A percentile compares a stretch with the other conserved stretches of the same genome.
Evolutionary conservation across 2,329 filamentous ascomycete species (phyloP).

Genomic region (Fusarium goolgardi): DNA sequence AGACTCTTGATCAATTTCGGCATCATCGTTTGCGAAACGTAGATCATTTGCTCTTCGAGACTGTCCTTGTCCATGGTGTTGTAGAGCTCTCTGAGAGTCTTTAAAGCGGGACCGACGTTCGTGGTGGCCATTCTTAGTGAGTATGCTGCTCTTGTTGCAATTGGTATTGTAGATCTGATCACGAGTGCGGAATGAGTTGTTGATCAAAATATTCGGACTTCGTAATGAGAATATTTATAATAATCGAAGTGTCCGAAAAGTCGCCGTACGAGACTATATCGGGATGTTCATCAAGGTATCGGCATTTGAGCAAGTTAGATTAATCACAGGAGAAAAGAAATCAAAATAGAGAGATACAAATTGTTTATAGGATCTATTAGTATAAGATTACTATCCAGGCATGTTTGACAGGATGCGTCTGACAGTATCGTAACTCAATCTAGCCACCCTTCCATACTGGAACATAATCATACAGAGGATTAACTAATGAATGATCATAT

Average conservation of each 20-base stretch:
- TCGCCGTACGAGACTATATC: conserved; percentile 34
- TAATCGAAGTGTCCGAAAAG: conserved; percentile 36
- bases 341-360: not conserved
- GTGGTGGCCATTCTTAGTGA: conserved; percentile 22
- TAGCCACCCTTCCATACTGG: conserved; percentile 7
- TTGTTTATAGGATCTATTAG: not conserved
- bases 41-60: conserved; percentile 35
- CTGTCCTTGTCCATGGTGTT: conserved; percentile 22
- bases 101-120: conserved; percentile 7
- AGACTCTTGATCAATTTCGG: conserved; percentile 37
- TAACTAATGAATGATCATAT: not conserved
- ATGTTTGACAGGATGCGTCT: not conserved
- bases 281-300: conserved; percentile 13
- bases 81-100: conserved; percentile 36
- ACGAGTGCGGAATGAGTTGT: not conserved
- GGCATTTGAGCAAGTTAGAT: too few relatives aligned
- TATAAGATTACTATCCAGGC: not conserved
- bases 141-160: not conserved
- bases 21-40: conserved; percentile 38
- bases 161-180: not conserved
- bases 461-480: conserved; percentile 13
- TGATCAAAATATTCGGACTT: not conserved
- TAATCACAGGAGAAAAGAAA: not conserved
- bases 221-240: conserved; percentile 4
- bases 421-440: not conserved